Base-by-base conservation (phyloP, 2,329 filamentous ascomycete species). In the Penicillium sp. region DNA sequence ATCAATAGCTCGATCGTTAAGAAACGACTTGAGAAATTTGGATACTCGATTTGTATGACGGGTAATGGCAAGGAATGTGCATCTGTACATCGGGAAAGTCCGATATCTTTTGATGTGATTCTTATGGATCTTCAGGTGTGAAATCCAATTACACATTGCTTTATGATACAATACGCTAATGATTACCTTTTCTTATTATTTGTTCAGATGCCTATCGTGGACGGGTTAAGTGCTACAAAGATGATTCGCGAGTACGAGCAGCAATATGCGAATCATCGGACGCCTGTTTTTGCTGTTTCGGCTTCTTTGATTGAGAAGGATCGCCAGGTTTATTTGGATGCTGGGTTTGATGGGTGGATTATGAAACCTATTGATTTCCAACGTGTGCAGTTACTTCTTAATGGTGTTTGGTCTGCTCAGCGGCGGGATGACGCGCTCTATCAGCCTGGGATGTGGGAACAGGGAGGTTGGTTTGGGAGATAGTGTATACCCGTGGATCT, bases 101-200 rank as follows among this genome's bases (percentile, higher is more conserved):
- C 87, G 0, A 72, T 72, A 26, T 75, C 77, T 23, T 95, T 90
- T 67, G 91, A 96, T 71, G 87, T 92, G 5, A 81, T 96, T 48
- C 80, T 96, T 61, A 96, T 96, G 92, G 92, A 96, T 69, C 92
- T 96, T 84, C 91, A 96, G 82, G 91, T 92, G 71, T 74, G 85
- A 75, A 23, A 1, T 29, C 29, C 5, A 19, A 43, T 42, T 1
- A 23, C 14, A 42, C 11, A 13, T 23, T 14, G n/a, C 39, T 23
- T 3, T 14, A 1, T 6, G 10, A 58, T 14, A n/a, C 21, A 29
- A 53, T 8, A 25, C 23, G 49, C 19, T 47, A 4, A 23, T 7
- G 5, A 4, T 33, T 35, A 19, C 14, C 46, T 44, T 52, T 44
- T 47, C 58, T 35, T 47, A 13, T 44, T 44, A 2, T 21, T 16